Conservation (phyloP, 495 filamentous ascomycete genomes). For the Pseudevernia furfuracea region DNA sequence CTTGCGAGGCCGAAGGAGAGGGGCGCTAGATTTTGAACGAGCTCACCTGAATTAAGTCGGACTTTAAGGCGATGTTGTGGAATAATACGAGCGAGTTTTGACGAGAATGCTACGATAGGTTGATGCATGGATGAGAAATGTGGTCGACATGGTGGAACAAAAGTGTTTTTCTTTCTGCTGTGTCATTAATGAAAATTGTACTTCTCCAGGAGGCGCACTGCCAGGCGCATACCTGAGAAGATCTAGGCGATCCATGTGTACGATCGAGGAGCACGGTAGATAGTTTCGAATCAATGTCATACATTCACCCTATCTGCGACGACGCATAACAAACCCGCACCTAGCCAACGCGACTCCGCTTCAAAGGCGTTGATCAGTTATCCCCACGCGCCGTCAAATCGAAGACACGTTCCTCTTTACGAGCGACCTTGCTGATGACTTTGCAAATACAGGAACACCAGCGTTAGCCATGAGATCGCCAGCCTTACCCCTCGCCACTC, state of each 20-base stretch:
- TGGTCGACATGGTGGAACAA: neutral
- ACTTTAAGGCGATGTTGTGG: neutral
- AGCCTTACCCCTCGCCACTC: too few relatives aligned
- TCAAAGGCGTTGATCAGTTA: too few relatives aligned
- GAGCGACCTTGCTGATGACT: too few relatives aligned
- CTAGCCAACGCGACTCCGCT: too few relatives aligned
- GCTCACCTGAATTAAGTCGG: neutral
- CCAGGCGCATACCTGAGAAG: neutral
- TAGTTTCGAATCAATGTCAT: neutral
- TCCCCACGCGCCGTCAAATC: too few relatives aligned
- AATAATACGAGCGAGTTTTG: neutral
- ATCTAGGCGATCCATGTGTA: neutral
- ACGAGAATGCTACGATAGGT: neutral
- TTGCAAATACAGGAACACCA: too few relatives aligned
- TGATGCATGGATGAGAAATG: neutral
- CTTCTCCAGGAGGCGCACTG: neutral
- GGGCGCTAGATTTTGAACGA: neutral
- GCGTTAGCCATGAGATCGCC: too few relatives aligned
- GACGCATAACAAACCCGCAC: too few relatives aligned
- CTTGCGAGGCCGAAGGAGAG: constrained; percentile 44
- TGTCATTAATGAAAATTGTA: neutral
- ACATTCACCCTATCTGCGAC: neutral
- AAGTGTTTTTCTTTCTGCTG: neutral
- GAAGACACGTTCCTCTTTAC: too few relatives aligned
- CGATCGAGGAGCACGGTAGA: neutral